Evolutionary conservation across 768 basidiomycete genomes (phyloP), one percentile per base, ranked within the genome.

Genomic region (Xerocomus spinulosus): DNA sequence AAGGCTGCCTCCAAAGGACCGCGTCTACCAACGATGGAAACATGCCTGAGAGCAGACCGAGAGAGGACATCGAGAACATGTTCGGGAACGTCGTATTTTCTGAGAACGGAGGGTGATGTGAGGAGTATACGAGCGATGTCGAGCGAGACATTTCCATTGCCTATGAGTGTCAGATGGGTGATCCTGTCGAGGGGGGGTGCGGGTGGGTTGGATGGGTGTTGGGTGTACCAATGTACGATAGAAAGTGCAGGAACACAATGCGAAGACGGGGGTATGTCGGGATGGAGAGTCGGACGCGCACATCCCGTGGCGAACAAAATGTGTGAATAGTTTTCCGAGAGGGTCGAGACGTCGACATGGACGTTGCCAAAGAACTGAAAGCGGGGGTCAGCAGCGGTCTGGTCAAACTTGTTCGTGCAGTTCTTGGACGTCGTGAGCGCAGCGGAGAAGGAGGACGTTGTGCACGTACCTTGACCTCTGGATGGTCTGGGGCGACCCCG

Each of bases 401-500:
- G 71, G 60, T 95, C 91, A 57, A 99, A 98, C 73, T 95, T 97
- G 70, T 95, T 82, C 20, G 87, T 92, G 69, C 93, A 96, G 67
- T 98, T 98, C 94, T 97, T 40, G 38, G 18, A n/a, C 18, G 9
- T 14, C 2, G 48, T 57, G 34, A 62, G 59, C 42, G 17, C 18
- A 24, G 46, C 34, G 18, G 48, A 41, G 35, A 42, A 43, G 3
- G 47, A 9, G 17, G 37, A 39, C 21, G 46, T 14, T 25, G 26
- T 15, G 36, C 26, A 34, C 50, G 45, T 44, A 58, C 95, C 81
- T 97, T 99, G 67, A 98, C 94, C 72, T 97, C 95, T 9, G 96
- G 92, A 67, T 98, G 95, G 70, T 98, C 95, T 36, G 95, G 95
- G 10, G 96, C 95, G 13, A 99, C 94, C 0, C 96, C 94, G 60